Evolutionary conservation across 2,329 filamentous ascomycete genomes (phyloP), one percentile per base, ranked within the genome.

Genomic region (Xylariaceae sp.): DNA sequence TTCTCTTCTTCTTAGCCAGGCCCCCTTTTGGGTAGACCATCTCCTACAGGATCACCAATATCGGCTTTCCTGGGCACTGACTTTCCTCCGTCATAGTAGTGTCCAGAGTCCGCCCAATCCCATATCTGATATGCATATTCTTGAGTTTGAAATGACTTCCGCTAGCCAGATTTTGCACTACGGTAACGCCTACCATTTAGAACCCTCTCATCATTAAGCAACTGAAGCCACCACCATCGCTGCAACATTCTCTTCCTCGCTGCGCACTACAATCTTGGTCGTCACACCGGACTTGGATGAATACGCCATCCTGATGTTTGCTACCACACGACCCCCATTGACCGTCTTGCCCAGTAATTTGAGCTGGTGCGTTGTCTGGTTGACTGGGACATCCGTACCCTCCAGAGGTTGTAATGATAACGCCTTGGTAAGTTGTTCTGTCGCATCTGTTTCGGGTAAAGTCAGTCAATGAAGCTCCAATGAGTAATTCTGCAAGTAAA

Each of bases 331-430:
- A 55, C 93, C 93, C 27, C 92, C 93, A 25, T 80, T 83, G 52
- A 97, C 85, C 35, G 89, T 95, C 82, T 96, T 97, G 64, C 93
- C 93, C 66, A 96, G 86, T 27, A 98, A 76, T 73, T 95, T 97
- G 64, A 98, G 83, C 4, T 90, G 91, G 68, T 98, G 93, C 52
- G 91, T 96, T 49, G 84, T 91, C 61, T 85, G 85, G 63, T 85
- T 94, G 56, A 95, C 76, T 0, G 89, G 86, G 32, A 98, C 84
- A 56, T 98, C 93, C 23, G 88, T 95, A 57, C 92, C 93, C 59
- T 98, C 93, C 37, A 98, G 79, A 11, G 93, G 88, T 67, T 97
- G 93, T 61, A 98, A 76, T 23, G 89, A 95, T 21, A 98, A 78
- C 1, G 86, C 79, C 67, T 90, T 88, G 61, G 87, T 80, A 48